A percentile compares a stretch with the other conserved stretches of the same genome.
phyloP scores from a whole-genome alignment of 208 protist species.

The Naegleria gruberi region DNA sequence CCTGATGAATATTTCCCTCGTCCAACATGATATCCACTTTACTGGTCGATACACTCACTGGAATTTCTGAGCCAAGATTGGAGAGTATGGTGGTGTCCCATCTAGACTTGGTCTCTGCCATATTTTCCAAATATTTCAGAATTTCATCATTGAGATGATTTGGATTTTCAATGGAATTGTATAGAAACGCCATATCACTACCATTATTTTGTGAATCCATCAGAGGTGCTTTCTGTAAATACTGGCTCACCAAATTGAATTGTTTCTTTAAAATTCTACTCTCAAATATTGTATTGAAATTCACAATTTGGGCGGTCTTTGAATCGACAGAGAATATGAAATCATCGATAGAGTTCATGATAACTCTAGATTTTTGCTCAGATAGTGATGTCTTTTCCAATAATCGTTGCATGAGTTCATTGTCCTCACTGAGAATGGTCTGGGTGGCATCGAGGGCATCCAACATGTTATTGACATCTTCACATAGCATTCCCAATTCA shows the following conservation, averaged over 20 bases:
- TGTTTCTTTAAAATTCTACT: neutral
- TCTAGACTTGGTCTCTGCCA: neutral
- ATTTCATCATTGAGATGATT: neutral
- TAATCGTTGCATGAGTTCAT: neutral
- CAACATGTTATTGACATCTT: neutral
- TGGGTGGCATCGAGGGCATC: neutral
- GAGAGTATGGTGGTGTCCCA: neutral
- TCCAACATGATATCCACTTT: neutral
- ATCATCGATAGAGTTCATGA: neutral
- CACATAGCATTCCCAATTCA: neutral
- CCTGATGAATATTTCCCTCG: neutral
- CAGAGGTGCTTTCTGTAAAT: neutral
- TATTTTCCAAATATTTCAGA: neutral
- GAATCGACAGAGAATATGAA: neutral
- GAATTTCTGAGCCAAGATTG: neutral
- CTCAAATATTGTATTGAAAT: neutral
- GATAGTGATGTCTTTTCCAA: neutral
- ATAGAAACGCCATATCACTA: neutral
- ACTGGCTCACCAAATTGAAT: neutral
- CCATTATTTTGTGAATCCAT: too few relatives aligned
- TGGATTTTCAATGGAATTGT: neutral
- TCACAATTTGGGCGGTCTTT: neutral
- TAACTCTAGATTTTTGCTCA: neutral
- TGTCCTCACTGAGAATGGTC: neutral
- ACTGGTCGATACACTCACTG: neutral